A percentile compares a stretch with the other conserved stretches of the same genome.
Conservation (phyloP, 164 flowering plant genomes). For the Chimonanthus salicifolius region DNA sequence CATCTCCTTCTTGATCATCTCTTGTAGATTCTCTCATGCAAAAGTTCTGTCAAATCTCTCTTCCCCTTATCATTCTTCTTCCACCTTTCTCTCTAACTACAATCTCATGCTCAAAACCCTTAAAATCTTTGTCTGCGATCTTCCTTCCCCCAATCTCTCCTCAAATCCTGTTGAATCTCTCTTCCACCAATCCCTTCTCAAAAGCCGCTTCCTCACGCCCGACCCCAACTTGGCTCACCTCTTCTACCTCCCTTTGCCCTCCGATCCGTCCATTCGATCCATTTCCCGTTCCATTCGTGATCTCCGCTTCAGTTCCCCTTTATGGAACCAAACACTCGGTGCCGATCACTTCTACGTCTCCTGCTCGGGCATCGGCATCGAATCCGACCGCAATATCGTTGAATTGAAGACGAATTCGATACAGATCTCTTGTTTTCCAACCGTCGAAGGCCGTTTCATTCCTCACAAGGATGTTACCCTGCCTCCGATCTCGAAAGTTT, state of each 20-base stretch:
- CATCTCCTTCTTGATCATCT: constrained; percentile 7
- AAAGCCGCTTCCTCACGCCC: constrained; percentile 44
- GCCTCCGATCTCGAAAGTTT: constrained; percentile 24
- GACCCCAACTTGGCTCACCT: constrained; percentile 62
- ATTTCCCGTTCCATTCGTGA: constrained; percentile 34
- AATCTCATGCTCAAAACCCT: constrained; percentile 50
- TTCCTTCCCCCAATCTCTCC: constrained; percentile 7
- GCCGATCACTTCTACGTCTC: constrained; percentile 74
- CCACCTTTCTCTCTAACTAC: constrained; percentile 40
- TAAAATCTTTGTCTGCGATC: constrained; percentile 53
- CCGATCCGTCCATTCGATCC: constrained; percentile 33
- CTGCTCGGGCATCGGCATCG: constrained; percentile 38
- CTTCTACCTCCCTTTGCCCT: constrained; percentile 53
- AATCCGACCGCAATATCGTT: constrained; percentile 56
- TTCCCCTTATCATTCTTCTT: constrained; percentile 49
- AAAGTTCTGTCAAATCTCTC: constrained; percentile 9
- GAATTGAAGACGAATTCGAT: constrained; percentile 78
- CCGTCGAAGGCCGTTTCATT: constrained; percentile 32
- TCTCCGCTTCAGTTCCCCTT: constrained; percentile 38
- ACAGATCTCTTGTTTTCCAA: constrained; percentile 58
- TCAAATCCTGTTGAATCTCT: constrained; percentile 28
- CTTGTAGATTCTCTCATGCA: constrained; percentile 8
- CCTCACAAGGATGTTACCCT: constrained; percentile 77
- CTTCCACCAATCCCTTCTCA: constrained; percentile 51
- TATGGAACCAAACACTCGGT: constrained; percentile 82